Evolutionary conservation across 2,329 filamentous ascomycete species (phyloP).

Genomic region (Venturia pyrina): DNA sequence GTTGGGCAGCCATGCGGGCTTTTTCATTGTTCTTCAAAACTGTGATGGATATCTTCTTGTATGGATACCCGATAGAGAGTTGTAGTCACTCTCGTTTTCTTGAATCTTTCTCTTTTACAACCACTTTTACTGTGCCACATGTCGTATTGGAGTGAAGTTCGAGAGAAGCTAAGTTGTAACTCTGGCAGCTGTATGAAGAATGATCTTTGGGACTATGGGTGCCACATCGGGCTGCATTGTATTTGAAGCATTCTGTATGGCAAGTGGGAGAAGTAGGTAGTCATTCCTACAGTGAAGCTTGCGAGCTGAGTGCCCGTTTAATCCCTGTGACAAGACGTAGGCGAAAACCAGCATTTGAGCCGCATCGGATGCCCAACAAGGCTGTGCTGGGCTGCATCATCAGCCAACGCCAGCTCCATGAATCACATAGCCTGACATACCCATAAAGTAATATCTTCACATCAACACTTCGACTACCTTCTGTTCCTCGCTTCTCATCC

Average conservation of each 20-base stretch:
- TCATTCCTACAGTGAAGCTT: too few relatives aligned
- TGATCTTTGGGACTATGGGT: neutral
- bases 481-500: neutral
- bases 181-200: neutral
- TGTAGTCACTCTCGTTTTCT: neutral
- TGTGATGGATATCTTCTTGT: neutral
- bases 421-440: neutral
- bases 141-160: neutral
- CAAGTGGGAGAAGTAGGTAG: too few relatives aligned
- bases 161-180: neutral
- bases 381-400: neutral
- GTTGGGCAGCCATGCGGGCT: neutral
- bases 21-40: neutral
- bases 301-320: neutral
- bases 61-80: conserved; percentile 7
- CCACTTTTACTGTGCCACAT: neutral
- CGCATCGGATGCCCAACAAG: neutral
- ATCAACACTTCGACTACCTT: neutral
- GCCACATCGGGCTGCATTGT: neutral
- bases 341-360: neutral
- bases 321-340: too few relatives aligned
- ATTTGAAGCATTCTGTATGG: neutral
- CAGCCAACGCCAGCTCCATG: neutral
- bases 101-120: neutral
- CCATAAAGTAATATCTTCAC: neutral